Conservation (phyloP, 345 rosid species). For the Syzygium aqueum region DNA sequence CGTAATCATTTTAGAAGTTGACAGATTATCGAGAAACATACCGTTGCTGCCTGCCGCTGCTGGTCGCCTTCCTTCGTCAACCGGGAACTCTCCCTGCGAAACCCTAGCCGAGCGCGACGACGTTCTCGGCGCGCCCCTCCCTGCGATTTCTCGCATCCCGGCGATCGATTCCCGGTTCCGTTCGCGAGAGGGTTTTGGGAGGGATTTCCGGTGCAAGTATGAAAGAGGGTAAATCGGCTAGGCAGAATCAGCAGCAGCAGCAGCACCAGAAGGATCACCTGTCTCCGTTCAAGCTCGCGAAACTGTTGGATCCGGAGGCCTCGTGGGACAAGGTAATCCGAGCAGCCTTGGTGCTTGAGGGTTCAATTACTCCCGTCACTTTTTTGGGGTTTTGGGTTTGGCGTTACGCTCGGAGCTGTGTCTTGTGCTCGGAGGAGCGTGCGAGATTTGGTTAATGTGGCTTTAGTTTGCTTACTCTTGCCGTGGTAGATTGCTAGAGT, state of each 20-base stretch:
- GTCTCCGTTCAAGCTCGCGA: constrained; percentile 58
- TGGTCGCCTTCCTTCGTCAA: neutral
- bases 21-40: neutral
- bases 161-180: neutral
- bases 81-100: neutral
- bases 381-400: neutral
- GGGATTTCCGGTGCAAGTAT: constrained; percentile 9
- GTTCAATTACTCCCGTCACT: neutral
- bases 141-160: neutral
- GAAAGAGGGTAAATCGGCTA: constrained; percentile 52
- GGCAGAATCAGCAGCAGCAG: constrained; percentile 43
- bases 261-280: constrained; percentile 44
- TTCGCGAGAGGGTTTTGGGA: neutral
- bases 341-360: neutral
- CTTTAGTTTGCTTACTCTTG: neutral
- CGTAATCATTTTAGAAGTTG: neutral
- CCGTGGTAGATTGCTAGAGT: neutral
- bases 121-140: neutral
- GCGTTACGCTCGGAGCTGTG: neutral
- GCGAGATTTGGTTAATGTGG: neutral
- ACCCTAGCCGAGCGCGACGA: neutral
- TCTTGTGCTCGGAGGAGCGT: neutral
- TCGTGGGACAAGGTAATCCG: constrained; percentile 76
- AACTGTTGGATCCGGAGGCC: constrained; percentile 80
- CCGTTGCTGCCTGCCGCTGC: neutral